Conservation (phyloP, 2,329 filamentous ascomycete species). For the Calonectria pteridis region DNA sequence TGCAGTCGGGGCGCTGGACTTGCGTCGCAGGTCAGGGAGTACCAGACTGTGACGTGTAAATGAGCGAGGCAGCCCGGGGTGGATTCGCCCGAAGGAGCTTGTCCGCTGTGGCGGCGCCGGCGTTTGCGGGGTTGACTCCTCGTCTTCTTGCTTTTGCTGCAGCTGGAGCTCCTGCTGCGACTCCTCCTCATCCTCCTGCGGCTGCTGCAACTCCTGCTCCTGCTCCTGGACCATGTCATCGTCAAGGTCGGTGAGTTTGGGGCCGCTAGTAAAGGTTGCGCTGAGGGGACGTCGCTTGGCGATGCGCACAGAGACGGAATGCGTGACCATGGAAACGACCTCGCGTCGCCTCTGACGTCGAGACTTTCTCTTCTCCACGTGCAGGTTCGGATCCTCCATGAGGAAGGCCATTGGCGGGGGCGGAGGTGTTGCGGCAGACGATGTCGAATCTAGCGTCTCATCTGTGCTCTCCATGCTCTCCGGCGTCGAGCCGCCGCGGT, state of each 20-base stretch:
- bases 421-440: conserved; percentile 34
- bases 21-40: conserved; percentile 38
- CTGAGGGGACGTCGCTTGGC: conserved; percentile 45
- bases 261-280: conserved; percentile 43
- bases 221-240: conserved; percentile 37
- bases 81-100: conserved; percentile 14
- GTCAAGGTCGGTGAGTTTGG: conserved; percentile 42
- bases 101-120: conserved; percentile 32
- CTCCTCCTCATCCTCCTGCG: not conserved
- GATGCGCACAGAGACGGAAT: conserved; percentile 42
- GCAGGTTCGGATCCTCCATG: conserved; percentile 27
- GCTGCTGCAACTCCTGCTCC: not conserved
- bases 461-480: conserved; percentile 45
- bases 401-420: conserved; percentile 35
- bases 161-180: not conserved
- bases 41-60: conserved; percentile 41
- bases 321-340: conserved; percentile 44
- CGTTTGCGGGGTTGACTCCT: not conserved
- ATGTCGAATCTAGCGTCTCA: conserved; percentile 43
- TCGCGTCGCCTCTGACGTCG: conserved; percentile 46
- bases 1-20: not conserved
- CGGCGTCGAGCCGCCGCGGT: conserved; percentile 33
- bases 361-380: conserved; percentile 36
- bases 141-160: not conserved
- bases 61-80: conserved; percentile 13